Evolutionary conservation across 768 basidiomycete species (phyloP), one percentile per base, ranked within the genome.

Genomic region (Kwoniella sp.): DNA sequence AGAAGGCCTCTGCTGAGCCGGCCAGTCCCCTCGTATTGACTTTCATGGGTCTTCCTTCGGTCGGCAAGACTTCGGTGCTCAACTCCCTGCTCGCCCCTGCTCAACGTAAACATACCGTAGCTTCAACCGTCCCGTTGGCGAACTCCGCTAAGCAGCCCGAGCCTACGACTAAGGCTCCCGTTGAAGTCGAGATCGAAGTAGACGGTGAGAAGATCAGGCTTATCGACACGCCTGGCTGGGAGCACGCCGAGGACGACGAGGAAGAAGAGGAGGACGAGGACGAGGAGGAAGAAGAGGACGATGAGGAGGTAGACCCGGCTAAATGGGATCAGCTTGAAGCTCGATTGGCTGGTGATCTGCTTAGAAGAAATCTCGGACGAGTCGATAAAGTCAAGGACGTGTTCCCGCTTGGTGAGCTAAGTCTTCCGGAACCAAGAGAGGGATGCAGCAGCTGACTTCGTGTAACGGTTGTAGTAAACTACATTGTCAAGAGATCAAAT

Each of bases 221-320:
- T 61, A 87, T 93, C 72, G 93, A 96, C 79, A 95, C 91, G 0
- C 93, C 93, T 31, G 93, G 93, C n/a, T 81, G 93, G 70, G 84
- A 86, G 56, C 88, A 87, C 60, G 71, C 70, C 25, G 69, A 73
- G 45, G 78, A 80, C 45, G 69, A 75, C 30, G 82, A 83, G 22
- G 80, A 82, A 17, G 72, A 72, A 7, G 71, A 70, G n/a, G 74
- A 73, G 25, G 84, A 84, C 34, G 72, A 73, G 15, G 71, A 69
- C 13, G 84, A 84, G 34, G 83, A 83, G 30, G 75, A 75, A n/a
- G 68, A 68, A 55, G 61, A 60, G 22, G 69, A 67, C 1, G 73
- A 73, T 37, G 74, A 70, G 2, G 74, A 75, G 53, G 61, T 68
- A 20, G 62, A 67, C 48, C 62, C 63, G 30, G 67, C 62, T 45